Base-by-base conservation (phyloP, 1,139 yeast genomes). In the Taiozyma sp. region DNA sequence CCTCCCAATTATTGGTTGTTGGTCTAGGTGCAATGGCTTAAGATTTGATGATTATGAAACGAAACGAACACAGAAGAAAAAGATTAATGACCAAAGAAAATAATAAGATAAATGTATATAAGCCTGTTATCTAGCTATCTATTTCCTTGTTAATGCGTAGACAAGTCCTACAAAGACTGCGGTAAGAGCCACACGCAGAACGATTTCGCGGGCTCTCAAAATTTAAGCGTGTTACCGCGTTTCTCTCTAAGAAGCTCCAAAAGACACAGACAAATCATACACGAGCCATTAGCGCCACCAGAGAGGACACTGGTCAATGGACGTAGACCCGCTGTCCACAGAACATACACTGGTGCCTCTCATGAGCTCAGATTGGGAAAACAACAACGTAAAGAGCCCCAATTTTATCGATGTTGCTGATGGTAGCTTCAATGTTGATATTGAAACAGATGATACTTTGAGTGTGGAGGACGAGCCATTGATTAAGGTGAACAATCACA, bases 1-100 rank as follows among this genome's bases (percentile, higher is more conserved):
- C 85, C 8, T 79, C 85, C 48, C 87, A 81, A 60, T 65, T 82
- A 48, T 65, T 81, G 45, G 69, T 82, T 44, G 71, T 81, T 48
- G 87, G 87, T 1, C 69, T 81, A 47, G 86, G 86, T 12, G 85
- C 80, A 1, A 73, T 81, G 65, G 85, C 79, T 9, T 80, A 24
- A 40, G 10, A 36, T 32, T 32, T 38, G 19, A 38, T 38, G 41
- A 38, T 38, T 38, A 38, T 19, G 41, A 38, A 38, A 38, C 24
- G 41, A 38, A 38, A 38, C 41, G 41, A 22, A 38, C 5, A 12
- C 12, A 38, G 19, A 22, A 38, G 3, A 19, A 19, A 19, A 12
- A n/a, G 27, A 24, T 24, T 38, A 19, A 38, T 38, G 41, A 38
- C 19, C 19, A 9, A 12, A 38, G 14, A 6, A 19, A 13, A 38